A percentile compares a stretch with the other conserved stretches of the same genome.
These are phyloP conservation scores for Tulasnella sp. DNA, from an alignment of 768 basidiomycete species.

Conservation along the genomic window DNA sequence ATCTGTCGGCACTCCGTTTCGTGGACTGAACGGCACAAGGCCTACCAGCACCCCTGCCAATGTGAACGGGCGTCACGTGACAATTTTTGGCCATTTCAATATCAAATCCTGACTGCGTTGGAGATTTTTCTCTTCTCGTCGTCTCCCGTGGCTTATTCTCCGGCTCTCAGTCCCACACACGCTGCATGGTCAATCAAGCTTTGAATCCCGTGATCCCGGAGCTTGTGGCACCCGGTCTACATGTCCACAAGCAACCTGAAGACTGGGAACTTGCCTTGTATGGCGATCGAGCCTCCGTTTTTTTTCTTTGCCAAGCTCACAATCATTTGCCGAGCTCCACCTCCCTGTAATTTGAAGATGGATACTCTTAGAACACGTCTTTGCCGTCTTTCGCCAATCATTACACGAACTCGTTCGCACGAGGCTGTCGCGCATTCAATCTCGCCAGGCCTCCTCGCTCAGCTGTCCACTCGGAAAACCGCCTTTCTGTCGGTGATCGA, in stretches of 20 bases:
- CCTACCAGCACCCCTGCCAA: neutral
- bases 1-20: neutral
- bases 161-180: neutral
- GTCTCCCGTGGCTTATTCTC: neutral
- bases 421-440: constrained; percentile 4
- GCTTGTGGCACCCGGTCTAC: no score
- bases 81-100: neutral
- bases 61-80: neutral
- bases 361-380: neutral
- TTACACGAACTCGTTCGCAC: neutral
- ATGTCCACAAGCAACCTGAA: neutral
- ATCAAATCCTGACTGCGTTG: neutral
- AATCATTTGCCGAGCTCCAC: neutral
- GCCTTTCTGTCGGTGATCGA: neutral
- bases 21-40: neutral
- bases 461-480: neutral
- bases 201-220: neutral
- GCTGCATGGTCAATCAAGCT: neutral
- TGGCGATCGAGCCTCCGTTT: neutral
- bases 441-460: neutral
- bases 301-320: neutral
- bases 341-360: neutral
- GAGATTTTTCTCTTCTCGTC: neutral
- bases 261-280: neutral
- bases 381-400: neutral